phyloP scores from a whole-genome alignment of 345 rosid genomes.

The Conringia planisiliqua region DNA sequence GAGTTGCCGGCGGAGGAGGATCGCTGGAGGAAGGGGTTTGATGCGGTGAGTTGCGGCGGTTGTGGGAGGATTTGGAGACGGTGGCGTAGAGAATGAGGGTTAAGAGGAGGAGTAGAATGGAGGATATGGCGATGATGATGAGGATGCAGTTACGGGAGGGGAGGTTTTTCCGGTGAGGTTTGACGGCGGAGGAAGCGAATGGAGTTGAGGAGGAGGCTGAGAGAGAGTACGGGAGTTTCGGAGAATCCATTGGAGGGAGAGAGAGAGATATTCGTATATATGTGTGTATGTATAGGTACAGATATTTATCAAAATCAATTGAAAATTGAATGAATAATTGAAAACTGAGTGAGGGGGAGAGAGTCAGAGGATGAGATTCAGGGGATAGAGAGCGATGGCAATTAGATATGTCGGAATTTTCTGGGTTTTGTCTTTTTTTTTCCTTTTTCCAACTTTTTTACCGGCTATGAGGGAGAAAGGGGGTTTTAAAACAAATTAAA shows the following conservation, averaged over 20 bases:
- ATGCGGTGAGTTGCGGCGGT: not conserved
- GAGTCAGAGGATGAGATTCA: conserved; percentile 12
- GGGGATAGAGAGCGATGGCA: conserved; percentile 20
- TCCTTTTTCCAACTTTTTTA: not conserved
- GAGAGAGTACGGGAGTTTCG: conserved; percentile 33
- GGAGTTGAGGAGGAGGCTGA: conserved; percentile 34
- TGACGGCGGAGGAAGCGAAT: conserved; percentile 25
- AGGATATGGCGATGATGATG: conserved; percentile 27
- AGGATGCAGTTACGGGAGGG: conserved; percentile 16
- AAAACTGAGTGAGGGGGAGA: not conserved
- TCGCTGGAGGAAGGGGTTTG: not conserved
- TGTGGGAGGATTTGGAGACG: conserved; percentile 28
- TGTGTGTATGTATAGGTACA: not conserved
- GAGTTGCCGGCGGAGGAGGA: not conserved
- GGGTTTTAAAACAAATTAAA: conserved; percentile 10
- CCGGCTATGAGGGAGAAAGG: not conserved
- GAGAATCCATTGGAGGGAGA: conserved; percentile 33
- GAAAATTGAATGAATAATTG: not conserved
- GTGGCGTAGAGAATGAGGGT: conserved; percentile 33
- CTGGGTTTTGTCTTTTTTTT: conserved; percentile 14
- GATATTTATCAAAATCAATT: not conserved
- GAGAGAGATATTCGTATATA: not conserved
- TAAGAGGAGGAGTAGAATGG: conserved; percentile 31
- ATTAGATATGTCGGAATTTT: not conserved
- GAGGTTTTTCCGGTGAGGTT: conserved; percentile 17